Conservation (phyloP, 345 rosid genomes). For the Murraya paniculata region DNA sequence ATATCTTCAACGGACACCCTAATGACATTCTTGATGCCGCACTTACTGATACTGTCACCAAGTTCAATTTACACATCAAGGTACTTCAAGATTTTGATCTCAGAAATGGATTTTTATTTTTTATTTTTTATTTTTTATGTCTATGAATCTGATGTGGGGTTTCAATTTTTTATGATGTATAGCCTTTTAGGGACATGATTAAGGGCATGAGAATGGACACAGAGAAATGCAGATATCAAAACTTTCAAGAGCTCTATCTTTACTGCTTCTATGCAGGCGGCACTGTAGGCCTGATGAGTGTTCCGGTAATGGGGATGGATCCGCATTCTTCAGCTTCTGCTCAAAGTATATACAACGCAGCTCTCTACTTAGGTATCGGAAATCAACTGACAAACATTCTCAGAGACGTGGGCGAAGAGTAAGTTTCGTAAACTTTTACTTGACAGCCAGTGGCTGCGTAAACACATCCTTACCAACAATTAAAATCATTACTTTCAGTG, state of each 20-base stretch:
- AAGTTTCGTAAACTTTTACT: conserved; percentile 10
- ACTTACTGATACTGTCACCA: conserved; percentile 49
- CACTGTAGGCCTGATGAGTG: conserved; percentile 60
- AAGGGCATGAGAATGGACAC: conserved; percentile 71
- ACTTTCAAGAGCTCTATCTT: conserved; percentile 51
- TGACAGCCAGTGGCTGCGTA: not conserved
- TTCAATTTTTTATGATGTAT: not conserved
- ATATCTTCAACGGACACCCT: conserved; percentile 53
- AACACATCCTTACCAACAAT: not conserved
- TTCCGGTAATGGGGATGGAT: conserved; percentile 65
- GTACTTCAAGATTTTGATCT: not conserved
- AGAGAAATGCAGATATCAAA: conserved; percentile 36
- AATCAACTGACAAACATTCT: conserved; percentile 68
- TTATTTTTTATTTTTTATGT: too few species aligned
- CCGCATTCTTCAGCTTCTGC: conserved; percentile 34
- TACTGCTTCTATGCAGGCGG: conserved; percentile 62
- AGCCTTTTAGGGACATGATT: conserved; percentile 69
- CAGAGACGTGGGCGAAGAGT: conserved; percentile 68
- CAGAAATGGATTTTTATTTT: not conserved
- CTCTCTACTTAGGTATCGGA: conserved; percentile 55
- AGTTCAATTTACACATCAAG: conserved; percentile 54
- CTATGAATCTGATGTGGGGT: not conserved
- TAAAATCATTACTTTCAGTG: conserved; percentile 24
- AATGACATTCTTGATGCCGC: conserved; percentile 64
- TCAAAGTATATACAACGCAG: conserved; percentile 39